phyloP scores from a whole-genome alignment of 768 basidiomycete genomes.

The Pisolithus tinctorius region DNA sequence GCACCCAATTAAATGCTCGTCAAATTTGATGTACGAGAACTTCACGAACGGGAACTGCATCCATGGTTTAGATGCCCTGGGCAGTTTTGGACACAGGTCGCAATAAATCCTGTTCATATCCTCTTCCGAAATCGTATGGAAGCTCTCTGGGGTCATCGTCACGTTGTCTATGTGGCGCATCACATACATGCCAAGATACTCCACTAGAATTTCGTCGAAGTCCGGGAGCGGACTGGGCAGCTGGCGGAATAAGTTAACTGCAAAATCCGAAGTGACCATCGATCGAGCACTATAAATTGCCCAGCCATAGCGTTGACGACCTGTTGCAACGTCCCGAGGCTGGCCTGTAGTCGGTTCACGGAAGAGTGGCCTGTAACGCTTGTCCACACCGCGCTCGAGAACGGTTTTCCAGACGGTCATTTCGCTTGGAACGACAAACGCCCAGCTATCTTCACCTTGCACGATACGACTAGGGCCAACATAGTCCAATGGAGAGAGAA shows the following conservation, averaged over 20 bases:
- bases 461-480: slow-evolving; percentile 1
- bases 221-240: background rate
- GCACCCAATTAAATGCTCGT: slow-evolving; percentile 9
- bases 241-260: slow-evolving; percentile 24
- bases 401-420: slow-evolving; percentile 11
- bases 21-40: slow-evolving; percentile 17
- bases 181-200: slow-evolving; percentile 22
- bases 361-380: slow-evolving; percentile 1
- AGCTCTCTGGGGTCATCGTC: background rate
- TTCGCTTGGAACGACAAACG: slow-evolving; percentile 5
- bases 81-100: background rate
- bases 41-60: slow-evolving; percentile 2
- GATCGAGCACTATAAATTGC: slow-evolving; percentile 12
- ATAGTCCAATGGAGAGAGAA: slow-evolving; percentile 14
- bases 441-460: slow-evolving; percentile 2
- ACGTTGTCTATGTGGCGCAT: slow-evolving; percentile 1
- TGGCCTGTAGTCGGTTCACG: background rate
- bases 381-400: slow-evolving; percentile 11
- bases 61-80: background rate
- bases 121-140: slow-evolving; percentile 3
- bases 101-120: slow-evolving; percentile 1
- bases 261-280: slow-evolving; percentile 11
- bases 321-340: background rate
- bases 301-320: background rate
- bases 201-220: background rate